Conservation (phyloP, 306 rosid species). For the Gillenia trifoliata region DNA sequence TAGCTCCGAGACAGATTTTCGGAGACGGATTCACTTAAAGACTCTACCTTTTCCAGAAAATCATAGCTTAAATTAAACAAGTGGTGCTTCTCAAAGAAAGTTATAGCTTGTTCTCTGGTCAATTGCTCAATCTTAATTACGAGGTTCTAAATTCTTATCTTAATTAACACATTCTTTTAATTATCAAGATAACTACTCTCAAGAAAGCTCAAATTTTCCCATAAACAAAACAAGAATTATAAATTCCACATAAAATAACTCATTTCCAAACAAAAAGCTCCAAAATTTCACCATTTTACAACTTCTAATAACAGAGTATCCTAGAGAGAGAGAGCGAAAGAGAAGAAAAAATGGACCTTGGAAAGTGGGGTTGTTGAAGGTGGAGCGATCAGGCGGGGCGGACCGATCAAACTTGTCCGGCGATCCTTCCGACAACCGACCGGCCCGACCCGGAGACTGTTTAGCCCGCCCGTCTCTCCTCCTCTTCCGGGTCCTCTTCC, state of each 20-base stretch:
- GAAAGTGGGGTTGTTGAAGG: slow-evolving; percentile 56
- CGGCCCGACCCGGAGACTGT: slow-evolving; percentile 24
- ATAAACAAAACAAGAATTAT: slow-evolving; percentile 7
- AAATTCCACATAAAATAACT: not conserved
- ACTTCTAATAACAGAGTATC: not conserved
- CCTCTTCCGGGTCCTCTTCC: slow-evolving; percentile 29
- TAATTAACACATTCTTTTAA: not conserved
- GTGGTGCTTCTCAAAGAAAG: not conserved
- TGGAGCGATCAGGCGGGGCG: slow-evolving; percentile 41
- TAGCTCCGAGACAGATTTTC: not conserved
- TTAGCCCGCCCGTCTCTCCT: slow-evolving; percentile 45
- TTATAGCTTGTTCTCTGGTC: not conserved
- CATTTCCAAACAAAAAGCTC: not conserved
- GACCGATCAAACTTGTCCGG: slow-evolving; percentile 38
- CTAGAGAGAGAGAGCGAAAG: not conserved
- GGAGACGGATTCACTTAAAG: not conserved
- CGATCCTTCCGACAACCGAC: slow-evolving; percentile 46
- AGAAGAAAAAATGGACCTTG: slow-evolving; percentile 48
- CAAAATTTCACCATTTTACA: not conserved
- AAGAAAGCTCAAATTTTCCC: slow-evolving; percentile 8
- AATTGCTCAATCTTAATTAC: not conserved
- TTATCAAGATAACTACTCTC: slow-evolving; percentile 1
- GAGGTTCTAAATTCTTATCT: not conserved
- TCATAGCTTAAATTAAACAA: not conserved
- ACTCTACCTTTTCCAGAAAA: not conserved